Evolutionary conservation across 1,284 basidiomycete genomes (phyloP).

Genomic region (Gymnopus androsaceus): DNA sequence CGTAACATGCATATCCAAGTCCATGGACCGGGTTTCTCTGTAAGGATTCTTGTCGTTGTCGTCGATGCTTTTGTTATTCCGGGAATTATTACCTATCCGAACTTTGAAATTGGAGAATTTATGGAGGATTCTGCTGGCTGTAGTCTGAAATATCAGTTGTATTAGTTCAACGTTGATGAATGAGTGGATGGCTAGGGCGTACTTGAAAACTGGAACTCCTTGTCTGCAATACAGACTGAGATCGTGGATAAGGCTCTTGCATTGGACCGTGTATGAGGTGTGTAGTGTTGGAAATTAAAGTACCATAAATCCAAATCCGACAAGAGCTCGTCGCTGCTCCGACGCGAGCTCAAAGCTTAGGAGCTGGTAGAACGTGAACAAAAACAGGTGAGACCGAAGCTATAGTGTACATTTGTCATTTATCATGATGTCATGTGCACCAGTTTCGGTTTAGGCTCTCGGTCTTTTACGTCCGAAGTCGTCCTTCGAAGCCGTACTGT

Average conservation of each 20-base stretch:
- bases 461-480: too few species aligned
- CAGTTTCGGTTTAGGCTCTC: too few species aligned
- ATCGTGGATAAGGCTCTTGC: constrained; percentile 19
- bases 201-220: constrained; percentile 33
- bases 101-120: constrained; percentile 37
- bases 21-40: constrained; percentile 28
- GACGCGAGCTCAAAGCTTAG: too few species aligned
- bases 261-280: not conserved
- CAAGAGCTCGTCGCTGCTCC: too few species aligned
- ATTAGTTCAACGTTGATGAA: not conserved
- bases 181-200: constrained; percentile 13
- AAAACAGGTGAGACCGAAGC: too few species aligned
- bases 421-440: too few species aligned
- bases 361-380: too few species aligned
- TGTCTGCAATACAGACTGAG: constrained; percentile 27
- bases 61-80: constrained; percentile 27
- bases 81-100: constrained; percentile 23
- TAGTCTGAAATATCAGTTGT: constrained; percentile 22
- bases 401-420: too few species aligned
- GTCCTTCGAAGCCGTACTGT: too few species aligned
- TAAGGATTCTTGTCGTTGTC: constrained; percentile 24
- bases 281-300: too few species aligned
- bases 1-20: constrained; percentile 21
- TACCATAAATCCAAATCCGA: too few species aligned
- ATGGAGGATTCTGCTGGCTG: constrained; percentile 41